These are phyloP conservation scores for Tillandsia fasciculata DNA, from an alignment of 176 grass and related monocot species.

Conservation along the genomic window DNA sequence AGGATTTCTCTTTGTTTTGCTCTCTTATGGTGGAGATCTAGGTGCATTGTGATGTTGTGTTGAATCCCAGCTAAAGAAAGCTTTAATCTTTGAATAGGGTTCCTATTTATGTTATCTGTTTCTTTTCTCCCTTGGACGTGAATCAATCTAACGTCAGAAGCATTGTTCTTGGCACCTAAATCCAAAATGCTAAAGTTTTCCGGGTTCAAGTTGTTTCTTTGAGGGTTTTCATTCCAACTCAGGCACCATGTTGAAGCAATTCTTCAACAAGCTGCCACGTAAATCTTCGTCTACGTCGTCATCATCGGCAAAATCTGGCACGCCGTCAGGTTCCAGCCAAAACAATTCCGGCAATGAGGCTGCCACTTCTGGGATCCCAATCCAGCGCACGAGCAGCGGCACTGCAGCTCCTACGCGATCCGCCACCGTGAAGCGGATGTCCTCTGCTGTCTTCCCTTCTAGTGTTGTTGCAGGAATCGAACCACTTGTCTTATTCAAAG, in stretches of 20 bases:
- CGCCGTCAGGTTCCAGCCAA: slow-evolving; percentile 28
- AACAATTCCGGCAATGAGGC: slow-evolving; percentile 1
- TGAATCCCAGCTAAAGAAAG: background rate
- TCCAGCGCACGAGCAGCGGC: slow-evolving; percentile 60
- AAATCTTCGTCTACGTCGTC: slow-evolving; percentile 48
- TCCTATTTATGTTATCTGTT: background rate
- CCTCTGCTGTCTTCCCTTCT: slow-evolving; percentile 85
- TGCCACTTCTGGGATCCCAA: slow-evolving; percentile 21
- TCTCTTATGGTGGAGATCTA: background rate
- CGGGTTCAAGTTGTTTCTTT: background rate
- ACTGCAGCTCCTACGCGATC: slow-evolving; percentile 32
- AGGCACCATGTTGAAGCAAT: slow-evolving; percentile 76
- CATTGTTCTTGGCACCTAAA: background rate
- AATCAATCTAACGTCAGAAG: background rate
- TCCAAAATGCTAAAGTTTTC: too few species aligned
- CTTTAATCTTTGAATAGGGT: background rate
- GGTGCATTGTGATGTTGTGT: background rate
- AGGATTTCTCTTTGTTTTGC: background rate
- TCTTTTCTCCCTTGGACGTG: background rate
- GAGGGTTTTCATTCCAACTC: background rate
- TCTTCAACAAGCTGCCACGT: slow-evolving; percentile 85
- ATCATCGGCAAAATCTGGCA: slow-evolving; percentile 24
- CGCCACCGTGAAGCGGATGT: slow-evolving; percentile 72
- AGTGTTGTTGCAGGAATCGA: slow-evolving; percentile 85
- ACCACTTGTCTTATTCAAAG: slow-evolving; percentile 80